Evolutionary conservation across 2,329 filamentous ascomycete species (phyloP).

Genomic region (Colletotrichum australisinense): DNA sequence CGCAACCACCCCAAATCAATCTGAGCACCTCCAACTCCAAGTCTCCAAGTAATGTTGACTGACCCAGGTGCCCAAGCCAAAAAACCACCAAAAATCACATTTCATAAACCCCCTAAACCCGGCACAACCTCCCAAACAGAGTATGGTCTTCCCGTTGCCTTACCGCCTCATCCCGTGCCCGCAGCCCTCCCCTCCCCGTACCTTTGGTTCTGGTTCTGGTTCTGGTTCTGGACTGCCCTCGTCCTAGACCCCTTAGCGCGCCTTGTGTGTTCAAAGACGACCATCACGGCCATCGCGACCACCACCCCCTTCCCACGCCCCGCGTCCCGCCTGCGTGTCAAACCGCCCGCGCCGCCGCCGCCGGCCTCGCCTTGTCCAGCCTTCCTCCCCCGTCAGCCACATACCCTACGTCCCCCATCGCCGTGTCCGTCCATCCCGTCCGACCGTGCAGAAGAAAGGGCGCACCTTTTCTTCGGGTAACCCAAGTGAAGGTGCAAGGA

Average conservation of each 20-base stretch:
- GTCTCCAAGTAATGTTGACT: neutral
- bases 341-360: constrained; percentile 6
- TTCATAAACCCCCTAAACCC: neutral
- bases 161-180: neutral
- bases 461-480: neutral
- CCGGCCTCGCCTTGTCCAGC: neutral
- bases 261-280: neutral
- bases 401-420: neutral
- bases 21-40: neutral
- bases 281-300: neutral
- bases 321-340: neutral
- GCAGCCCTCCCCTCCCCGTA: neutral
- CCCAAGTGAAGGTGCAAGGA: neutral
- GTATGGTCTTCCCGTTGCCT: constrained; percentile 13
- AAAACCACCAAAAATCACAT: neutral
- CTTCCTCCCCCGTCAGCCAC: neutral
- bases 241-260: neutral
- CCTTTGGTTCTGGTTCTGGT: constrained; percentile 13
- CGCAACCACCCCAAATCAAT: neutral
- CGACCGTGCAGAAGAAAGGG: neutral
- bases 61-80: neutral
- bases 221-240: neutral
- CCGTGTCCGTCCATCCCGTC: neutral
- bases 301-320: neutral
- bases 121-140: neutral